These are phyloP conservation scores for Colletotrichum tanaceti DNA, from an alignment of 2,329 filamentous ascomycete species.

Conservation along the genomic window DNA sequence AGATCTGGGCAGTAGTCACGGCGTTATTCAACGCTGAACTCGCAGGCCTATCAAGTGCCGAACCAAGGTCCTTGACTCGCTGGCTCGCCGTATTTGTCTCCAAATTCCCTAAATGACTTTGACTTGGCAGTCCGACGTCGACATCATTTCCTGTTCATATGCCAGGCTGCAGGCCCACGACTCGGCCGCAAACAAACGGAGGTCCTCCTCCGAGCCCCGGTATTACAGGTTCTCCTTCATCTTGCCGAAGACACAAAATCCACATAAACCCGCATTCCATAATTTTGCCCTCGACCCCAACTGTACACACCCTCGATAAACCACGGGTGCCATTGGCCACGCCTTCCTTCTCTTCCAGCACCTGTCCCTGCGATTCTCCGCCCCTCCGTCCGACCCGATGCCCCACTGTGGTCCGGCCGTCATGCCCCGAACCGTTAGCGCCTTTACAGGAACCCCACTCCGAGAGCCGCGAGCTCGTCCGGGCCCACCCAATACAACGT, in stretches of 20 bases:
- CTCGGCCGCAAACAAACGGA: not conserved
- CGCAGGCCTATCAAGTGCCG: not conserved
- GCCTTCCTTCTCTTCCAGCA: not conserved
- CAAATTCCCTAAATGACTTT: not conserved
- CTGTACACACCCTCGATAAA: not conserved
- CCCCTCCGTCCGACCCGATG: constrained; percentile 8
- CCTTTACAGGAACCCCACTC: not conserved
- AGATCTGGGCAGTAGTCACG: not conserved
- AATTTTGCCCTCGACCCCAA: constrained; percentile 12
- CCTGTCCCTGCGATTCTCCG: constrained; percentile 10
- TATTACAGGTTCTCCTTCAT: not conserved
- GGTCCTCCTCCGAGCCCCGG: not conserved
- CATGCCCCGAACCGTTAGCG: constrained; percentile 29
- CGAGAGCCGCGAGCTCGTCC: constrained; percentile 1
- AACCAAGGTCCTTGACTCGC: not conserved
- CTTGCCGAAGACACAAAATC: not conserved
- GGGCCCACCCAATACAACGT: constrained; percentile 7
- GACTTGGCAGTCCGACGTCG: not conserved
- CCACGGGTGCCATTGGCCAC: not conserved
- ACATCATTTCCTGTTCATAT: not conserved
- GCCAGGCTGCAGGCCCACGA: not conserved
- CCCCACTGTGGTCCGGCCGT: constrained; percentile 10
- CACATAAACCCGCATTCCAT: not conserved
- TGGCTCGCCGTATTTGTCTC: constrained; percentile 1
- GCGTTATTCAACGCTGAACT: not conserved